Percentiles rank a stretch among this genome's conserved stretches.
Conservation (phyloP, 2,329 filamentous ascomycete genomes). For the Diaporthe helianthi region DNA sequence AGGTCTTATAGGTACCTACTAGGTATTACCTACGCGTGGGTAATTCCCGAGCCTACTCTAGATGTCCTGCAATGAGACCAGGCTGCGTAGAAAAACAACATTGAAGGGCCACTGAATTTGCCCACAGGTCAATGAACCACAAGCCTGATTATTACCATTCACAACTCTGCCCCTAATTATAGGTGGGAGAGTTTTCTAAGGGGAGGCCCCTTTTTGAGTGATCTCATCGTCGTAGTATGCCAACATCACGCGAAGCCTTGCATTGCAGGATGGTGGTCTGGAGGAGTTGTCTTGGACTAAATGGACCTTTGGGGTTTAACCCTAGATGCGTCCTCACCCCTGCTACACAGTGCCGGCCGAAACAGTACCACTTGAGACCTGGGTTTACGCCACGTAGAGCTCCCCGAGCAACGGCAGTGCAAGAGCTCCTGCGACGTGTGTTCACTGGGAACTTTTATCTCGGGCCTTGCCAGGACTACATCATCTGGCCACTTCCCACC, state of each 20-base stretch:
- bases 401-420: slow-evolving; percentile 4
- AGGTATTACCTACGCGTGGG: no score
- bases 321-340: neutral
- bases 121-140: no score
- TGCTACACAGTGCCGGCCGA: neutral
- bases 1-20: no score
- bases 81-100: no score
- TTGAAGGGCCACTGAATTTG: no score
- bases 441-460: slow-evolving; percentile 25
- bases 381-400: slow-evolving; percentile 34
- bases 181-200: neutral
- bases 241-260: neutral
- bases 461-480: slow-evolving; percentile 27
- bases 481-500: slow-evolving; percentile 18
- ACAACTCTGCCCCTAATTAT: no score
- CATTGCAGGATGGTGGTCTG: no score
- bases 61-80: no score
- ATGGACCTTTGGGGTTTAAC: neutral
- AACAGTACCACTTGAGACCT: neutral
- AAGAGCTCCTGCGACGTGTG: slow-evolving; percentile 19
- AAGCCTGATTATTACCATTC: no score
- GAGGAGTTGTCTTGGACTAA: no score
- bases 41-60: no score
- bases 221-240: neutral
- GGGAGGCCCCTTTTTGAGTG: neutral